Evolutionary conservation across 1,284 basidiomycete genomes (phyloP).

Genomic region (Ceratobasidium sp.): DNA sequence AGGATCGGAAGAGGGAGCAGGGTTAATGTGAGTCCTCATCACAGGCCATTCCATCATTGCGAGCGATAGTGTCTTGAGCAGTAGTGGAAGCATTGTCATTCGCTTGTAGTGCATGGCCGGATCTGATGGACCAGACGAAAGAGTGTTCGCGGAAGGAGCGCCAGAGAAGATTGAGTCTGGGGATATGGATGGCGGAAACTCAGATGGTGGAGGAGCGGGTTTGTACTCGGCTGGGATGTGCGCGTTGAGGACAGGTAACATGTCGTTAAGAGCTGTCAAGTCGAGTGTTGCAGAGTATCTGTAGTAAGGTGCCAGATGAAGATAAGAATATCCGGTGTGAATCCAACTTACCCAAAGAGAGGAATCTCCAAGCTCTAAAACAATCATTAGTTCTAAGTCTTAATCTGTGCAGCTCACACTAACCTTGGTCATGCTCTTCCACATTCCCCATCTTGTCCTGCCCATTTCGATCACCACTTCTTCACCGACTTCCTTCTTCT

Average conservation of each 20-base stretch:
- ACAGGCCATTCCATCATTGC: slow-evolving; percentile 86
- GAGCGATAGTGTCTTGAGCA: slow-evolving; percentile 84
- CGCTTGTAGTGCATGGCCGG: slow-evolving; percentile 63
- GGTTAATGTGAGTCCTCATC: slow-evolving; percentile 75
- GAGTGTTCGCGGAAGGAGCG: slow-evolving; percentile 51
- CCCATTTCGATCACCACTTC: slow-evolving; percentile 71
- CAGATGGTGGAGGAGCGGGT: slow-evolving; percentile 52
- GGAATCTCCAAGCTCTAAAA: slow-evolving; percentile 78
- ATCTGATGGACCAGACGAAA: slow-evolving; percentile 44
- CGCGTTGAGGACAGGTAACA: slow-evolving; percentile 73
- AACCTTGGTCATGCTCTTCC: slow-evolving; percentile 84
- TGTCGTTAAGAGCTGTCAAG: slow-evolving; percentile 75
- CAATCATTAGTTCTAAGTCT: not conserved
- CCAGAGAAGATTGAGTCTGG: slow-evolving; percentile 56
- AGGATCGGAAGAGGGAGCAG: slow-evolving; percentile 44
- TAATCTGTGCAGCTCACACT: slow-evolving; percentile 19
- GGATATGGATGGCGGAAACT: slow-evolving; percentile 58
- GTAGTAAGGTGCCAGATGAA: slow-evolving; percentile 13
- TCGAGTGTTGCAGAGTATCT: slow-evolving; percentile 84
- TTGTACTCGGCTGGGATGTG: slow-evolving; percentile 73
- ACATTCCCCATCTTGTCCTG: slow-evolving; percentile 83
- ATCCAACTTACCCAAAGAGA: slow-evolving; percentile 69
- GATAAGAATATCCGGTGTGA: not conserved
- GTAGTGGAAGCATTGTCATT: slow-evolving; percentile 83
- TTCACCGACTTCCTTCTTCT: slow-evolving; percentile 51